A percentile compares a stretch with the other conserved stretches of the same genome.
phyloP scores from a whole-genome alignment of 129 eudicot species.

The Chrysanthemum seticuspe region DNA sequence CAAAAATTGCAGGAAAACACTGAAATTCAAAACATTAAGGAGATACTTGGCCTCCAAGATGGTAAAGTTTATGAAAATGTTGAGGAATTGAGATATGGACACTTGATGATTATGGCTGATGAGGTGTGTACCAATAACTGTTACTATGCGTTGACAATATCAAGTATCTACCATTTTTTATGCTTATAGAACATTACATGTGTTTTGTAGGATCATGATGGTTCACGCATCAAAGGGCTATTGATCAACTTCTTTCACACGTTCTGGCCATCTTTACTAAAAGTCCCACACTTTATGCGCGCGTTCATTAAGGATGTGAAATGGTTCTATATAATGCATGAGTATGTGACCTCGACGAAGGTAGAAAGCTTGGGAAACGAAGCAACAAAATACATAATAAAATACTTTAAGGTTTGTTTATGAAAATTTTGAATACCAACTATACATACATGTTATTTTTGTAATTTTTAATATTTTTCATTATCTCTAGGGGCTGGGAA shows the following conservation, averaged over 20 bases:
- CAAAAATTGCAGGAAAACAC: conserved; percentile 73
- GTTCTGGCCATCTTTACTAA: conserved; percentile 94
- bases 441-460: background rate
- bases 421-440: background rate
- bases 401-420: conserved; percentile 83
- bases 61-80: conserved; percentile 59
- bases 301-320: conserved; percentile 60
- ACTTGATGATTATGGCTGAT: conserved; percentile 96
- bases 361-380: conserved; percentile 36
- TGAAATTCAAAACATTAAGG: conserved; percentile 73
- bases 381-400: conserved; percentile 60
- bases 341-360: conserved; percentile 88
- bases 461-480: background rate
- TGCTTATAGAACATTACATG: conserved; percentile 13
- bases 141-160: background rate
- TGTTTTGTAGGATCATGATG: conserved; percentile 87
- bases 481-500: conserved; percentile 78
- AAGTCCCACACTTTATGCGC: conserved; percentile 68
- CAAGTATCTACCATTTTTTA: background rate
- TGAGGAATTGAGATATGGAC: conserved; percentile 82
- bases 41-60: conserved; percentile 82
- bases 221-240: conserved; percentile 95
- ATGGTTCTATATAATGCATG: conserved; percentile 79
- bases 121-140: conserved; percentile 44
- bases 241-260: conserved; percentile 83